Evolutionary conservation across 257 asterid species (phyloP).

Genomic region (Fraxinus anomala): DNA sequence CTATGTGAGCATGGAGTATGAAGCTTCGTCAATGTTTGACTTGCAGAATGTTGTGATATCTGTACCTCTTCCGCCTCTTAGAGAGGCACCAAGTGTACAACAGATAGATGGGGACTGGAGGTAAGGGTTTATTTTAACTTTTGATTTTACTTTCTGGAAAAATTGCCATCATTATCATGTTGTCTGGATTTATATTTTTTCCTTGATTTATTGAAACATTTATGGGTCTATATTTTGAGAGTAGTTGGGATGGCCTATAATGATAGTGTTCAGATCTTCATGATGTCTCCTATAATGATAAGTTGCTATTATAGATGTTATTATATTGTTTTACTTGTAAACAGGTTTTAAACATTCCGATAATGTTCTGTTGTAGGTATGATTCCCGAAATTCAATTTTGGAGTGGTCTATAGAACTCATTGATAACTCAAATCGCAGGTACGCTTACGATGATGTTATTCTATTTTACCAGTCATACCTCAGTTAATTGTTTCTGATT

Average conservation of each 20-base stretch:
- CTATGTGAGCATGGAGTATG: conserved; percentile 66
- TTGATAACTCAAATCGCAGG: conserved; percentile 73
- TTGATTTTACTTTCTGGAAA: not conserved
- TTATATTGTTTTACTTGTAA: not conserved
- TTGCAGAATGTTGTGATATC: conserved; percentile 66
- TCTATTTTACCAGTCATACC: not conserved
- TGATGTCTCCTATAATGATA: not conserved
- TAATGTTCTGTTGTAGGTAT: conserved; percentile 38
- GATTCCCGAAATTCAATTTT: conserved; percentile 60
- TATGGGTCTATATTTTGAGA: not conserved
- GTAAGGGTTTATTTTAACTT: conserved; percentile 28
- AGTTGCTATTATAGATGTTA: not conserved
- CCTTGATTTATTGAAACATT: not conserved
- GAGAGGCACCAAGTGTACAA: conserved; percentile 59
- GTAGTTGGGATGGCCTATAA: not conserved
- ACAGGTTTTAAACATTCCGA: conserved; percentile 8
- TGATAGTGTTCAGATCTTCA: not conserved
- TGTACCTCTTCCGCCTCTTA: conserved; percentile 71
- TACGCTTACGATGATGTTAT: conserved; percentile 21
- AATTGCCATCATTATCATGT: not conserved
- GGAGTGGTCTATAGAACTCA: conserved; percentile 64
- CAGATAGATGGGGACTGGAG: conserved; percentile 80
- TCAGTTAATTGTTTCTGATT: conserved; percentile 31
- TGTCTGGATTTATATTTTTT: not conserved
- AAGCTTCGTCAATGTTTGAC: conserved; percentile 58